Evolutionary conservation across 164 flowering plant species (phyloP), one percentile per base, ranked within the genome.

Genomic region (Vitis cinerea): DNA sequence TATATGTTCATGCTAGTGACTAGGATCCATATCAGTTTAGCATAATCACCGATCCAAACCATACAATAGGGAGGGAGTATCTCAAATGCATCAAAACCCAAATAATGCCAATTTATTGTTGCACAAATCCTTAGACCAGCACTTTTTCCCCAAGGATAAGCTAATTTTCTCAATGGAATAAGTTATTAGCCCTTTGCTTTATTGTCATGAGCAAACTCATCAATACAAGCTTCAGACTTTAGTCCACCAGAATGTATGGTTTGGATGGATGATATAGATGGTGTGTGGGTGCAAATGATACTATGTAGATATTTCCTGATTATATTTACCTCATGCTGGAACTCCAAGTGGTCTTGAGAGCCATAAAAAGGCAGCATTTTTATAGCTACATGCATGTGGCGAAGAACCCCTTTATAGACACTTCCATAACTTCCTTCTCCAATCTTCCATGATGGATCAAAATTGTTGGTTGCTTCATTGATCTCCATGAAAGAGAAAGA

Each of bases 351-450:
- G 63, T 76, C 74, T 51, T 67, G 81, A 47, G 79, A 80, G 65
- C 85, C 84, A 67, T 75, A 76, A 50, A 81, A 80, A 10, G 87
- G 88, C 65, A 86, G 71, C 89, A 85, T 83, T 77, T 79, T 88
- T 69, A 88, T 84, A 55, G 88, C 85, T 23, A 88, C 88, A 62
- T 79, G 74, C 60, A 78, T 15, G 67, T 84, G 85, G 14, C 69
- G 77, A 66, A 85, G 84, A 3, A 75, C 8, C 47, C 90, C 92
- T 69, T 73, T 80, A 62, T 84, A 88, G 49, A 80, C 78, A 74
- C 79, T 81, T 53, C 90, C 93, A 75, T 76, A 71, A 54, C 71
- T 80, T 30, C 90, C 89, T 63, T 86, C 90, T 58, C 80, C 83
- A 58, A 88, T 81, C 74, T 78, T 85, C 68, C 72, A 77, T 27